These are phyloP conservation scores for Phytophthora idaei DNA, from an alignment of 352 stramenopile genomes.

Conservation along the genomic window DNA sequence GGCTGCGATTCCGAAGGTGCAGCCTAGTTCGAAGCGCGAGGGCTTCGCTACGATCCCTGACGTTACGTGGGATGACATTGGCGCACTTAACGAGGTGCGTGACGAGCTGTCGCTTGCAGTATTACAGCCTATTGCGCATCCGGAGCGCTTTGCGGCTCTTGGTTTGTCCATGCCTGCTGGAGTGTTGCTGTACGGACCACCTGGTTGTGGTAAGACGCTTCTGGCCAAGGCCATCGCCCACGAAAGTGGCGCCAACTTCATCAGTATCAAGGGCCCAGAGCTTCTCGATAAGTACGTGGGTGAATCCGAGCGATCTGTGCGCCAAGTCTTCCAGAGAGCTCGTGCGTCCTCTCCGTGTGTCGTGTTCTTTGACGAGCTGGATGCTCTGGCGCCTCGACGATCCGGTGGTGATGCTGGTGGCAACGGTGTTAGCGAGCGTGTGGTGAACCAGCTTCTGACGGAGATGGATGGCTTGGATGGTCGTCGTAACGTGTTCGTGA, in stretches of 20 bases:
- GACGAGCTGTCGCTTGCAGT: slow-evolving; percentile 97
- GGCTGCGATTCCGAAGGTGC: slow-evolving; percentile 94
- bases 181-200: slow-evolving; percentile 97
- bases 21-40: slow-evolving; percentile 98
- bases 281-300: slow-evolving; percentile 99
- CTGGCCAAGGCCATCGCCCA: slow-evolving; percentile 98
- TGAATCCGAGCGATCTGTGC: slow-evolving; percentile 95
- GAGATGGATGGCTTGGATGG: slow-evolving; percentile 99
- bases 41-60: slow-evolving; percentile 98
- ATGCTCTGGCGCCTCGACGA: slow-evolving; percentile 95
- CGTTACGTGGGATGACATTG: slow-evolving; percentile 98
- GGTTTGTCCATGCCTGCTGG: slow-evolving; percentile 96
- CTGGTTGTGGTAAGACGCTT: slow-evolving; percentile 99
- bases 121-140: slow-evolving; percentile 97
- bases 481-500: slow-evolving; percentile 96
- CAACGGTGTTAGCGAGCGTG: slow-evolving; percentile 93
- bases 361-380: slow-evolving; percentile 99
- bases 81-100: slow-evolving; percentile 90
- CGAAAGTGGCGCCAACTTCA: slow-evolving; percentile 99
- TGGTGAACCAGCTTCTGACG: slow-evolving; percentile 98
- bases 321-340: slow-evolving; percentile 98
- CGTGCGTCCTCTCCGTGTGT: slow-evolving; percentile 97
- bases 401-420: slow-evolving; percentile 73
- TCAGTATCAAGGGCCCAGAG: slow-evolving; percentile 98
- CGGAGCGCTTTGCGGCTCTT: slow-evolving; percentile 93